Percentiles rank a stretch among this genome's conserved stretches.
phyloP scores from a whole-genome alignment of 768 basidiomycete genomes.

The Brasilioporus rufonigricans region DNA sequence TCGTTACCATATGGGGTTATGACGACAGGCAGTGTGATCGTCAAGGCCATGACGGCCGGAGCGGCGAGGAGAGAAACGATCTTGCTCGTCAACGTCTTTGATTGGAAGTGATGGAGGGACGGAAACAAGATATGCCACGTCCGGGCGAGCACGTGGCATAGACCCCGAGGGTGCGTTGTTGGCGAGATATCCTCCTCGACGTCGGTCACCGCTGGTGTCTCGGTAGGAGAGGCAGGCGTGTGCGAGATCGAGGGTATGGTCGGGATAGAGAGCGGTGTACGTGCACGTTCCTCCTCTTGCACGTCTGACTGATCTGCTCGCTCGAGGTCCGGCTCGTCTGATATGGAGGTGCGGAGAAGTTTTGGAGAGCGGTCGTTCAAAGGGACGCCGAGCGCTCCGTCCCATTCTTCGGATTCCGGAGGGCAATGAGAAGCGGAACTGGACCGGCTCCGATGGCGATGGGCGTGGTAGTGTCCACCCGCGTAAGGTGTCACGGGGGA shows the following conservation, averaged over 20 bases:
- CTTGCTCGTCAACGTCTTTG: constrained; percentile 69
- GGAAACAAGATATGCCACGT: constrained; percentile 77
- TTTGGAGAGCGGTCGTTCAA: constrained; percentile 49
- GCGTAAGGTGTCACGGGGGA: constrained; percentile 67
- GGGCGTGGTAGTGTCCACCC: constrained; percentile 68
- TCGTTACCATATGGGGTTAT: constrained; percentile 50
- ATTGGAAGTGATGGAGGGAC: constrained; percentile 68
- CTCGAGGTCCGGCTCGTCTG: constrained; percentile 14
- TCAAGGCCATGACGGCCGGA: constrained; percentile 83
- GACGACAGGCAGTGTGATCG: constrained; percentile 89
- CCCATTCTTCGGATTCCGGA: constrained; percentile 47
- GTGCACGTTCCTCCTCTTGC: constrained; percentile 12
- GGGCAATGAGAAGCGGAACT: constrained; percentile 32
- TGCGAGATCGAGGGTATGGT: constrained; percentile 56
- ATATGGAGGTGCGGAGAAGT: constrained; percentile 31
- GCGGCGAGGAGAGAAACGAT: constrained; percentile 77
- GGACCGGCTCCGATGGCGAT: constrained; percentile 28
- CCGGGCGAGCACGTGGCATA: constrained; percentile 35
- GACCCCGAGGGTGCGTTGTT: constrained; percentile 39
- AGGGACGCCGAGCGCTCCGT: constrained; percentile 47
- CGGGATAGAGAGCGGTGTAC: constrained; percentile 23
- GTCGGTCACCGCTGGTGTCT: constrained; percentile 42
- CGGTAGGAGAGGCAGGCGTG: constrained; percentile 47
- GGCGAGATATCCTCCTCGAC: constrained; percentile 42
- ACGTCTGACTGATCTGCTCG: constrained; percentile 1